A percentile compares a stretch with the other conserved stretches of the same genome.
Conservation (phyloP, 306 rosid genomes). For the Abrus pulchellus region DNA sequence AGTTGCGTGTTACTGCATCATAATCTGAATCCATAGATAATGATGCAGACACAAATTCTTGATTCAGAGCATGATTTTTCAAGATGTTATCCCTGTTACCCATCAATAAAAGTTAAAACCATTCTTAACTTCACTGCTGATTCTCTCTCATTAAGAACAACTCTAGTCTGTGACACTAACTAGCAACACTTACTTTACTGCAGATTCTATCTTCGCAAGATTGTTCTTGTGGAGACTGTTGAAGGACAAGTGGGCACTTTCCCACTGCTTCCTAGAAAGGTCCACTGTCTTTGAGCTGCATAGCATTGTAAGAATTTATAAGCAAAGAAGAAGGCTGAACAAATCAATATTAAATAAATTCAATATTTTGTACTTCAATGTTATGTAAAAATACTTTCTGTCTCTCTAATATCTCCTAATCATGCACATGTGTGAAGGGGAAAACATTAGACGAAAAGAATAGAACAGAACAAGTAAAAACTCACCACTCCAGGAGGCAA, state of each 20-base stretch:
- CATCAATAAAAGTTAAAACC: conserved; percentile 1
- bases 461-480: conserved; percentile 29
- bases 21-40: conserved; percentile 59
- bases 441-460: background rate
- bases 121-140: background rate
- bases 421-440: background rate
- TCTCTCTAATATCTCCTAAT: background rate
- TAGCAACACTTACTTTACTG: conserved; percentile 68
- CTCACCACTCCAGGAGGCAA: conserved; percentile 74
- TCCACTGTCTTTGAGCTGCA: conserved; percentile 78
- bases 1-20: conserved; percentile 55
- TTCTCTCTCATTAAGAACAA: conserved; percentile 14
- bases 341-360: background rate
- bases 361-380: background rate
- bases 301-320: conserved; percentile 23
- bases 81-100: conserved; percentile 65
- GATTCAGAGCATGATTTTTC: conserved; percentile 57
- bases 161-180: background rate
- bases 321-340: background rate
- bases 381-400: background rate
- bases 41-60: conserved; percentile 65
- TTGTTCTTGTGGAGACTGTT: conserved; percentile 56
- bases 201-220: conserved; percentile 63
- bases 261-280: conserved; percentile 72
- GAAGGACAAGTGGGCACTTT: conserved; percentile 59